Base-by-base conservation (phyloP, 2,329 filamentous ascomycete genomes). In the Biscogniauxia sp. region DNA sequence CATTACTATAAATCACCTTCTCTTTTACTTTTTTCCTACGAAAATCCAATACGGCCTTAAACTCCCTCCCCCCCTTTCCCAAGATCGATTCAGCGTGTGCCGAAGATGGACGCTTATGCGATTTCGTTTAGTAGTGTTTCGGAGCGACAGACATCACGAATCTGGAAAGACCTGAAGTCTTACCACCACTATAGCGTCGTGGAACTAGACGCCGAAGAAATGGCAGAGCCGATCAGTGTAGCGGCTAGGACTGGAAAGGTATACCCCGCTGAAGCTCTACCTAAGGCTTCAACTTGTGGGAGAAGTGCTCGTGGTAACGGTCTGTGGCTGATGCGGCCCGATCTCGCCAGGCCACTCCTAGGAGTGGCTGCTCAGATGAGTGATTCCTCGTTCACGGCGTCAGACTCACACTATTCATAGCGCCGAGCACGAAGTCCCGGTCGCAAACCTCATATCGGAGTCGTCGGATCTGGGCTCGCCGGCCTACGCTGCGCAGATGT, bases 401-500 rank as follows among this genome's bases (percentile, higher is more conserved):
- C 23, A 63, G 45, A 59, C 64, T 67, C 58, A 72, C 60, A 54
- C 60, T 63, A 26, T 60, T 64, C 26, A 67, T 64, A 73, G 67
- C 66, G 68, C 61, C 67, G 62, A 56, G 64, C 67, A 45, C 64
- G 64, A 56, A 66, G 63, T 68, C 60, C 71, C 63, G 66, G 60
- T 37, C 66, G 66, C 41, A 76, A 73, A 60, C 82, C 84, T 7
- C 85, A 86, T 63, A 75, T 92, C 50, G 86, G 84, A 32, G 78
- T 93, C n/a, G 76, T 93, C 49, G 90, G 89, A 19, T 89, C 88
- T 49, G 89, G 89, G 5, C 79, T 92, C 25, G 82, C 89, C 5
- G 89, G 89, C 0, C 78, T 93, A n/a, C 81, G 88, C 64, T 90
- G 88, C 70, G 88, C 89, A 56, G 87, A 91, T 65, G 73, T 91